Evolutionary conservation across 192 early-diverging fungal genomes (phyloP), one percentile per base, ranked within the genome.

Genomic region (Thamnidium elegans): DNA sequence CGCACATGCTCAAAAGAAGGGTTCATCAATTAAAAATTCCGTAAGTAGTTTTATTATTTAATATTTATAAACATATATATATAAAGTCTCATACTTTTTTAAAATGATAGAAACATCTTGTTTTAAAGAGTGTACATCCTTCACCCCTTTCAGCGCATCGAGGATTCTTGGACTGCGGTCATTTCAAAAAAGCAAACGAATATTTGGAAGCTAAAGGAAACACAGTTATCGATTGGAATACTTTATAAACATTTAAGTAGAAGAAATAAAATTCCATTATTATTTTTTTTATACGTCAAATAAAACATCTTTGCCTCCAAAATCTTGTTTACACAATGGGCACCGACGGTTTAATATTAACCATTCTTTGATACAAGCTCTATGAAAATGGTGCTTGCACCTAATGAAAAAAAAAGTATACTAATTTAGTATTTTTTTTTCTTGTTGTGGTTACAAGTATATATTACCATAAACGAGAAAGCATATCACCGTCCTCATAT

Each of bases 181-280:
- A 94, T 66, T 98, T 95, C 70, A 85, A 85, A 17, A 80, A 90
- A 69, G 88, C 96, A 11, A 98, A 98, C 76, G 86, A 85, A 64
- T 98, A 91, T 55, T 78, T 98, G 54, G 69, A 67, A 20, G 50
- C 74, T 15, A 71, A 82, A 26, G 89, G 88, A n/a, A 76, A 68
- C 45, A 34, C 64, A 23, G 64, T 78, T 9, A 86, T 94, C 46
- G 74, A 92, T 62, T 94, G 93, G 93, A 73, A 78, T 55, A 70
- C 76, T 58, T 65, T 88, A 34, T 34, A 21, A 39, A 39, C 7
- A 39, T 6, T 26, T 26, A 39, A 39, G 36, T 9, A 6, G 36
- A 39, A 39, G 36, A 39, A 39, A 39, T 9, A 39, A 39, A 1
- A 39, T 6, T 9, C 36, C 1, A 26, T n/a, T n/a, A 26, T 26